Evolutionary conservation across 176 grass and related monocot species (phyloP), one percentile per base, ranked within the genome.

Genomic region (Echinochloa phyllopogon): DNA sequence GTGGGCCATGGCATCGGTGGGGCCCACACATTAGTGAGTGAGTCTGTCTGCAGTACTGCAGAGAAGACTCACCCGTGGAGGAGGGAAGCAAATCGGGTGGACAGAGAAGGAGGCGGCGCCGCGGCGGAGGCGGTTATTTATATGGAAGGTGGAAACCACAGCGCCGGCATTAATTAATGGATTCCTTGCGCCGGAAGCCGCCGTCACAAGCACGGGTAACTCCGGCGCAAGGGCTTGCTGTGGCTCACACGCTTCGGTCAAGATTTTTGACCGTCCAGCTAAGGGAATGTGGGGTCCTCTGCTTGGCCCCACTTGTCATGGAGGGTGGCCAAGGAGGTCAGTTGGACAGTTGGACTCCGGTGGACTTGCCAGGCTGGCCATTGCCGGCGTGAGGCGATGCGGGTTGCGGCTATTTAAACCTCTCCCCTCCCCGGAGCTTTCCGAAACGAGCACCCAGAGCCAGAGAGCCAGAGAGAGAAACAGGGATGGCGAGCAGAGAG

Each of bases 381-480:
- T 51, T 58, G 20, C 64, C 21, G 39, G 8, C 24, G 45, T 29
- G 43, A 47, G 5, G 56, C 56, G 44, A 44, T 65, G 29, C 47
- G 18, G 4, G 48, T 3, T 13, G n/a, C 64, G 16, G 36, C 15
- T 50, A 70, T 77, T 72, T 78, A 72, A 29, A 78, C 44, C 20
- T 57, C 55, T n/a, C 15, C 12, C 39, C 55, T n/a, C 21, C 12
- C 39, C 15, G 10, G 41, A 49, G 13, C 7, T 20, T 64, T 29
- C 55, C 20, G 43, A 72, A 44, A 43, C 84, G 16, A 80, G 44
- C 76, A n/a, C 24, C 36, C 16, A 10, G 65, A 70, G 75, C n/a
- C n/a, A n/a, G n/a, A n/a, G n/a, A n/a, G n/a, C n/a, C n/a, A n/a
- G n/a, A n/a, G n/a, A 20, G 7, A 57, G 16, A 33, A 33, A 33